Percentiles rank a stretch among this genome's conserved stretches.
These are phyloP conservation scores for Fraxinus sp. DNA, from an alignment of 305 asterid genomes.

Conservation along the genomic window DNA sequence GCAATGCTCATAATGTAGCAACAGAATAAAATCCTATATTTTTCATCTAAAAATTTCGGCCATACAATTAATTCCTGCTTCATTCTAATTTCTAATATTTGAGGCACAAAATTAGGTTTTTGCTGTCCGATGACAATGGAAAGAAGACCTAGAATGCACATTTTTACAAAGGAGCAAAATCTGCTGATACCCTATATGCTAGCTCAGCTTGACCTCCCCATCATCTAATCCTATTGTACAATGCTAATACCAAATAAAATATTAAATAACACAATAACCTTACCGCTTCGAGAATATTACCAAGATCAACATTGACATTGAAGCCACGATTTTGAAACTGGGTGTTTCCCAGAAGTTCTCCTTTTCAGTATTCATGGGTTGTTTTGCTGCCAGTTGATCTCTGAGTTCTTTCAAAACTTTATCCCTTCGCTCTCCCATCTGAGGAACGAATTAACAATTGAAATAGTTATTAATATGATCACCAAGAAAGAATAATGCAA, in stretches of 20 bases:
- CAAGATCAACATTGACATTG: conserved; percentile 81
- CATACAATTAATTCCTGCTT: conserved; percentile 20
- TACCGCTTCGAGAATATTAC: conserved; percentile 73
- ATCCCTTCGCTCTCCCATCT: conserved; percentile 91
- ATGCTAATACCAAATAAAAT: neutral
- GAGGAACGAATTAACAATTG: neutral
- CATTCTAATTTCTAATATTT: conserved; percentile 19
- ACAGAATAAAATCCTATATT: neutral
- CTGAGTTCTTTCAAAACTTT: conserved; percentile 73
- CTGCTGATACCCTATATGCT: conserved; percentile 26
- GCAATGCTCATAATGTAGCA: too few species aligned
- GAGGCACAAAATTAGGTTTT: conserved; percentile 13
- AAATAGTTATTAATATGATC: neutral
- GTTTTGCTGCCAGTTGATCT: conserved; percentile 63
- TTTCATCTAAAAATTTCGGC: conserved; percentile 2
- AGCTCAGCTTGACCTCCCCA: conserved; percentile 24
- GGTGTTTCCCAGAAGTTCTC: conserved; percentile 77
- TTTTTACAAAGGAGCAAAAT: conserved; percentile 14
- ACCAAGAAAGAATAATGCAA: neutral
- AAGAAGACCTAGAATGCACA: conserved; percentile 12
- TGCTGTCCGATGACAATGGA: conserved; percentile 5
- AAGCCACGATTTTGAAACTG: conserved; percentile 70
- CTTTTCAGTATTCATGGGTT: conserved; percentile 43
- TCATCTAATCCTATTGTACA: conserved; percentile 38
- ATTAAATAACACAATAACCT: neutral